Base-by-base conservation (phyloP, 495 filamentous ascomycete genomes). In the Parathielavia appendiculata region DNA sequence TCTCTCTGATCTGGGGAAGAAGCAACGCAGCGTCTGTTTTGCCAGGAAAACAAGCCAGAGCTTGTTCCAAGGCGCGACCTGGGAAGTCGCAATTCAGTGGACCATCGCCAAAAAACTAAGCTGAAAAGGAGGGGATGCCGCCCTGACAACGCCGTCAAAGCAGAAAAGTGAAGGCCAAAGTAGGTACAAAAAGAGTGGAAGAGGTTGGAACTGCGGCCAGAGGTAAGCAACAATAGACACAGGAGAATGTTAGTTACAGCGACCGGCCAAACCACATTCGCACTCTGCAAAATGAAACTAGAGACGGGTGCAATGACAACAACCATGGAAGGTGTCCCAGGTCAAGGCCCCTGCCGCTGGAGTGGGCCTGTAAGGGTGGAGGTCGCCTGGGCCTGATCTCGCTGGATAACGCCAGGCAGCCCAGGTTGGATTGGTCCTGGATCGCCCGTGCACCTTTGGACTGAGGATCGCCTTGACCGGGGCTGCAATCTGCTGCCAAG, bases 41-140 rank as follows among this genome's bases (percentile, higher is more conserved):
- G 58, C 36, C 34, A 55, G 44, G 43, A 38, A 48, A 60, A 54
- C 48, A 56, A 40, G 32, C 46, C 44, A 26, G 51, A 35, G 16
- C 51, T 30, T 23, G n/a, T 19, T 14, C 32, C n/a, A 52, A 43
- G 49, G 50, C 51, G 58, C 58, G 58, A 54, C 45, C 46, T 45
- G 46, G 38, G 30, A 43, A 41, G 38, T 47, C 55, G 47, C 46
- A 56, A 41, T 17, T 57, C 54, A 45, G 46, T 44, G 47, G 54
- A 36, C 22, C 54, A 50, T 30, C 5, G 30, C 55, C 55, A 57
- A 30, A 49, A 57, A 51, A 30, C 26, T 38, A 41, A 44, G 46
- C 35, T 46, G n/a, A 51, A 51, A 57, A 44, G 39, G 45, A 23
- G 12, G 55, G 44, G 4, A 9, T 19, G 23, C 55, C 46, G 47